A percentile compares a stretch with the other conserved stretches of the same genome.
Evolutionary conservation across 257 asterid genomes (phyloP).

Genomic region (Nicotiana noctiflora): DNA sequence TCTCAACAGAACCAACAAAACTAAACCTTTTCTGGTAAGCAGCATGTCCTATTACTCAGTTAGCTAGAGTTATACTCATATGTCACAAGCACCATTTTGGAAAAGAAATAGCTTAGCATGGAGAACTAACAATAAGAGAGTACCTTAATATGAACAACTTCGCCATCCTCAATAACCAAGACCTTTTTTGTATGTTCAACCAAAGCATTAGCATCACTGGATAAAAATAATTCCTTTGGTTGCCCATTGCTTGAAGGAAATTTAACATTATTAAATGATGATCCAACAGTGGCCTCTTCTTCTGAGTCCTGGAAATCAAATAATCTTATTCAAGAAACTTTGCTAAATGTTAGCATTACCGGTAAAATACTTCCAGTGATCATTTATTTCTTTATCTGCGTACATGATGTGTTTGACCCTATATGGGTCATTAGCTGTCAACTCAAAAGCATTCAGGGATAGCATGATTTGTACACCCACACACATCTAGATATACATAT

Average conservation of each 20-base stretch:
- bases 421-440: too few relatives aligned
- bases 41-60: too few relatives aligned
- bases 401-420: too few relatives aligned
- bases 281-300: conserved; percentile 40
- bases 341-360: neutral
- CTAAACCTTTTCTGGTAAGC: too few relatives aligned
- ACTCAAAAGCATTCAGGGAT: too few relatives aligned
- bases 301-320: conserved; percentile 45
- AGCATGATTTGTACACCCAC: too few relatives aligned
- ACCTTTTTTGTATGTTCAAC: conserved; percentile 92
- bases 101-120: neutral
- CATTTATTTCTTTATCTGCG: neutral
- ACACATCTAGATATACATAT: too few relatives aligned
- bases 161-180: conserved; percentile 78
- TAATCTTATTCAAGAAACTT: neutral
- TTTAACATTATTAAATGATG: conserved; percentile 50
- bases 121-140: neutral
- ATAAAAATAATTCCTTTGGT: conserved; percentile 71
- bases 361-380: neutral
- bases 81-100: too few relatives aligned
- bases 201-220: conserved; percentile 90
- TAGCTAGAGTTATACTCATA: neutral
- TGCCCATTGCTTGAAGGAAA: conserved; percentile 58
- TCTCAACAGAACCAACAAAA: neutral
- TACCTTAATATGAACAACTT: conserved; percentile 87